phyloP scores from a whole-genome alignment of 1,139 yeast genomes.

The Blastobotrys ciferrii region DNA sequence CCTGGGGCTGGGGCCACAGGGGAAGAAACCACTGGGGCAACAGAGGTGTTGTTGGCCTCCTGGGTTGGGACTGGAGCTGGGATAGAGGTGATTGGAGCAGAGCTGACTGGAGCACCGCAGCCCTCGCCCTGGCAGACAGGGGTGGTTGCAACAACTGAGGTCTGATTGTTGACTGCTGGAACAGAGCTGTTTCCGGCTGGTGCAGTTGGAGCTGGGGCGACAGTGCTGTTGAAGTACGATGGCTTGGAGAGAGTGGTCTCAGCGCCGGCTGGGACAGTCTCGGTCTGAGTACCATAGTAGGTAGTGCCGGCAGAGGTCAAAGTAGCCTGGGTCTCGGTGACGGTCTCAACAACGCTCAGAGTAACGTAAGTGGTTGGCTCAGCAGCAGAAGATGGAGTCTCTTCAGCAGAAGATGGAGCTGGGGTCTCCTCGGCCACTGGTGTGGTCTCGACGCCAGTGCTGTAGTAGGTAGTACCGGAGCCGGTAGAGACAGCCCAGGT shows the following conservation, averaged over 20 bases:
- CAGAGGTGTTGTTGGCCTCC: slow-evolving; percentile 8
- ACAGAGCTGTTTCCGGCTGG: slow-evolving; percentile 10
- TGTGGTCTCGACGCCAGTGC: slow-evolving; percentile 11
- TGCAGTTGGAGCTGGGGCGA: slow-evolving; percentile 8
- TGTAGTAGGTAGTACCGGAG: slow-evolving; percentile 12
- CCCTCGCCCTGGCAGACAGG: slow-evolving; percentile 7
- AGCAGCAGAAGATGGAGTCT: slow-evolving; percentile 9
- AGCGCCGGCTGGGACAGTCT: not conserved
- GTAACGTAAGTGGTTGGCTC: slow-evolving; percentile 5
- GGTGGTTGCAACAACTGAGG: slow-evolving; percentile 12
- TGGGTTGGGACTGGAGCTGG: slow-evolving; percentile 16
- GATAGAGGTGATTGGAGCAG: slow-evolving; percentile 12
- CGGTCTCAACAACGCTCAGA: not conserved
- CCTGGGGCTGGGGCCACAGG: slow-evolving; percentile 10
- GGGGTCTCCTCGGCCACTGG: slow-evolving; percentile 13
- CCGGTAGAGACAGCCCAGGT: slow-evolving; percentile 16
- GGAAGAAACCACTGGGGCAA: slow-evolving; percentile 9
- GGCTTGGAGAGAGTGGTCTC: not conserved
- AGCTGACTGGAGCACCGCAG: slow-evolving; percentile 9
- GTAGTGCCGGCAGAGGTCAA: slow-evolving; percentile 4
- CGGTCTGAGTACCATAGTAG: not conserved
- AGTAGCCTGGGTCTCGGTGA: not conserved
- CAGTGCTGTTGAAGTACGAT: not conserved
- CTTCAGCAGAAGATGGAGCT: slow-evolving; percentile 11
- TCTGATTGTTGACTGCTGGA: slow-evolving; percentile 9